Evolutionary conservation across 495 filamentous ascomycete genomes (phyloP).

Genomic region (Articulospora tetracladia): DNA sequence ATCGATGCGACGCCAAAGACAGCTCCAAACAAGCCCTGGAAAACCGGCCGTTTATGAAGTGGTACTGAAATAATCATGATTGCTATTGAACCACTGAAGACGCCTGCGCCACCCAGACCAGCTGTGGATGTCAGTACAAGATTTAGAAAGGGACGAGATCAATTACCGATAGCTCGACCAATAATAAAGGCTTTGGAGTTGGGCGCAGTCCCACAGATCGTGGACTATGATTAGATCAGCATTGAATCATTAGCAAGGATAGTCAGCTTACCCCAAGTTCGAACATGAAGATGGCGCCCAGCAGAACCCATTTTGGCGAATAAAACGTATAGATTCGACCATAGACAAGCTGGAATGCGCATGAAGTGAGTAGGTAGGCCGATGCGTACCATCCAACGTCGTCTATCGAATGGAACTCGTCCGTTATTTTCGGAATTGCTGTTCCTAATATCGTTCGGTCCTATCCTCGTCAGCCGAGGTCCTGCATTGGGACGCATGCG

Average conservation of each 20-base stretch:
- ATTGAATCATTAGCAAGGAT: background rate
- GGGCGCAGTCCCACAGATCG: conserved; percentile 54
- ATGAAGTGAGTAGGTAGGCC: conserved; percentile 48
- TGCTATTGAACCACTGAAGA: conserved; percentile 38
- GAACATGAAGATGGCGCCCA: conserved; percentile 35
- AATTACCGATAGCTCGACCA: conserved; percentile 45
- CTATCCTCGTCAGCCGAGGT: conserved; percentile 8
- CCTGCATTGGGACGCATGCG: background rate
- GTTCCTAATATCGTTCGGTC: conserved; percentile 48
- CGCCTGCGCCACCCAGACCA: conserved; percentile 46
- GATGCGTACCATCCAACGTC: conserved; percentile 56
- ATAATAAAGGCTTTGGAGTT: conserved; percentile 51
- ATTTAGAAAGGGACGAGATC: conserved; percentile 27
- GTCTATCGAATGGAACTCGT: conserved; percentile 40
- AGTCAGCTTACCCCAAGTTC: conserved; percentile 38
- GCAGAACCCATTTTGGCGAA: conserved; percentile 37
- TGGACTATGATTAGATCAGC: conserved; percentile 26
- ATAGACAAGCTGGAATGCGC: conserved; percentile 44
- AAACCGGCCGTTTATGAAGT: conserved; percentile 42
- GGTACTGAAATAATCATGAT: conserved; percentile 41
- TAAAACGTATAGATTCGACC: conserved; percentile 30
- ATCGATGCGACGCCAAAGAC: conserved; percentile 31
- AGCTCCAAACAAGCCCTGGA: conserved; percentile 43
- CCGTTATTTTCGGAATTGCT: conserved; percentile 47
- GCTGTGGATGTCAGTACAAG: conserved; percentile 22